Percentiles rank a stretch among this genome's conserved stretches.
These are phyloP conservation scores for Sporisorium scitamineum DNA, from an alignment of 1,284 basidiomycete species.

Conservation along the genomic window DNA sequence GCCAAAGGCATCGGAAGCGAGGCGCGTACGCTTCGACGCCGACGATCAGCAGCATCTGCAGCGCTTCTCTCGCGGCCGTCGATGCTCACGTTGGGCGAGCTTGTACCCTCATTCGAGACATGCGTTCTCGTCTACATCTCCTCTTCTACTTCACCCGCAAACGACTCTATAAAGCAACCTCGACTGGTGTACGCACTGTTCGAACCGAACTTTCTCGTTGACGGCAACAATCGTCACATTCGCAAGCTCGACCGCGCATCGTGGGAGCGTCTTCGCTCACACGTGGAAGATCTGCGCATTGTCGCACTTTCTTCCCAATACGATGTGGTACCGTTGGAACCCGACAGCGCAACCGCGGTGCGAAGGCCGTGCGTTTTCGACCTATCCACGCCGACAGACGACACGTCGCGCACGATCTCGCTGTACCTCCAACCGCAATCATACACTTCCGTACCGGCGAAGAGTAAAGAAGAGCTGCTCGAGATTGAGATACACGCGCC, in stretches of 20 bases:
- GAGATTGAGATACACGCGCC: slow-evolving; percentile 33
- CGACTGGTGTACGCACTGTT: slow-evolving; percentile 43
- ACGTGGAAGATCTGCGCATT: slow-evolving; percentile 51
- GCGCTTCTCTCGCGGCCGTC: slow-evolving; percentile 47
- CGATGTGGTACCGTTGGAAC: background rate
- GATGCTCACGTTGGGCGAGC: slow-evolving; percentile 29
- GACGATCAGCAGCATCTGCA: slow-evolving; percentile 48
- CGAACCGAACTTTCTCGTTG: slow-evolving; percentile 52
- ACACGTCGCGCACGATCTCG: background rate
- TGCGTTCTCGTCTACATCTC: slow-evolving; percentile 44
- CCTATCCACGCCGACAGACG: slow-evolving; percentile 18
- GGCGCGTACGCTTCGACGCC: slow-evolving; percentile 30
- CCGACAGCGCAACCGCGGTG: background rate
- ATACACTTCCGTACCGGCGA: slow-evolving; percentile 25
- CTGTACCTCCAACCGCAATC: slow-evolving; percentile 37
- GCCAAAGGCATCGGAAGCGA: background rate
- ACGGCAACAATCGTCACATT: slow-evolving; percentile 9
- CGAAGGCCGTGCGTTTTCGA: slow-evolving; percentile 36
- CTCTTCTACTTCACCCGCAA: background rate
- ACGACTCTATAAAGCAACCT: background rate
- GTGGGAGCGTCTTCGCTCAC: slow-evolving; percentile 45
- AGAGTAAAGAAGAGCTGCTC: slow-evolving; percentile 28
- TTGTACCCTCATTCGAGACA: slow-evolving; percentile 41
- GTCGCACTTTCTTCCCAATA: slow-evolving; percentile 29
- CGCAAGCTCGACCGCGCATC: slow-evolving; percentile 36